Evolutionary conservation across 148 eudicot genomes (phyloP), one percentile per base, ranked within the genome.

Genomic region (Chenopodium quinoa): DNA sequence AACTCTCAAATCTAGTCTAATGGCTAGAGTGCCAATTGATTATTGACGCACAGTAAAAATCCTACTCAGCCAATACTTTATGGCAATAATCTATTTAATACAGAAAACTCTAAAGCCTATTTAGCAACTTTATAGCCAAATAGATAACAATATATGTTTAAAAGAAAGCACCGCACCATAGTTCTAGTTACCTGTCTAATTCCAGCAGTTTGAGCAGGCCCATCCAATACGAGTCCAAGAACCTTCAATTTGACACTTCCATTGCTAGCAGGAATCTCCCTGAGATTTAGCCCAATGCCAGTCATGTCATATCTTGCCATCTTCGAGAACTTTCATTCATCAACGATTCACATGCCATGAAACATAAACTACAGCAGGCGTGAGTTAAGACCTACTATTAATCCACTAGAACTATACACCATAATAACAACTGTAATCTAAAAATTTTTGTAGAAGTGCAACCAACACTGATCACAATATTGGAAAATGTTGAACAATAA

Each of bases 241-340:
- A 95, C 93, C 88, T 93, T 93, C 79, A 95, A 79, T 86, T 92
- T 95, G 63, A 86, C 81, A 68, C 79, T 84, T 81, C 99, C 99
- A 87, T 84, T 80, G 78, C 83, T 90, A 82, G 91, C 90, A 34
- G 95, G 93, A 75, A 95, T 78, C 88, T 95, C 97, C 90, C 93
- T 90, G n/a, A 95, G 85, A 88, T 95, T 95, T 78, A 95, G 82
- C 75, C 99, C 99, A 78, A 95, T 95, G 80, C 99, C 99, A 81
- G 97, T 92, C 91, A 95, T 92, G 85, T 95, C 99, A 87, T 95
- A 95, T 83, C 93, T 90, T 47, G 97, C 96, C 99, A 95, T 95
- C 94, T 92, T 95, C 84, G 97, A 93, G 89, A 95, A 92, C 99
- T 95, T 90, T 79, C 78, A 83, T 70, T 37, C 81, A 82, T 79